Evolutionary conservation across 2,329 filamentous ascomycete genomes (phyloP), one percentile per base, ranked within the genome.

Genomic region (Curvularia sp.): DNA sequence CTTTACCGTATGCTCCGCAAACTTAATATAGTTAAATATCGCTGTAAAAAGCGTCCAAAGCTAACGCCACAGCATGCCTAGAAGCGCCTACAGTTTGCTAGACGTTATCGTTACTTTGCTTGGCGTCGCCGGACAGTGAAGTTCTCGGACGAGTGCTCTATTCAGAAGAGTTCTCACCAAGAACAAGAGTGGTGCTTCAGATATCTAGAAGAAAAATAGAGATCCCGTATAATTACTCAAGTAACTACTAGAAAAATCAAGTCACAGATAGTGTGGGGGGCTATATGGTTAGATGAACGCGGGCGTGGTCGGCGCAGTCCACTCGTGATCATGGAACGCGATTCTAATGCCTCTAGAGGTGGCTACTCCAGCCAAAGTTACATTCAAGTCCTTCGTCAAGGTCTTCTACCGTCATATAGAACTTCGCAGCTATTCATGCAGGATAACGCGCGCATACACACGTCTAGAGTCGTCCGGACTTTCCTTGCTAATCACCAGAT

Each of bases 231-330:
- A 7, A 41, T 41, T 41, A 41, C 38, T 22, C 8, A 41, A 41
- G 38, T 41, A 41, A 41, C 38, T 41, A 20, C 7, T 8, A 9
- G 38, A 1, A 22, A 8, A 41, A 41, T 41, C 22, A 22, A 22
- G 22, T 41, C 18, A 20, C 35, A 67, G 31, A 69, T 70, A 49
- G 59, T 68, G 15, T 69, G 52, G 66, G 66, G 30, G 13, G 48
- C 55, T 13, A 61, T 70, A 30, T 64, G 51, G 55, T 15, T 55
- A 3, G 44, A 52, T 60, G 39, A 50, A 55, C 35, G 30, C 10
- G 30, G 46, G 7, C 46, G 10, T 18, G 10, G n/a, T 33, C 18
- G 20, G 30, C 8, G 46, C 8, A 35, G n/a, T 38, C 13, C 1
- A 20, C 20, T 49, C 3, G 24, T 26, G 24, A 49, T 49, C 15